Conservation (phyloP, 306 rosid species). For the Rosa multiflora region DNA sequence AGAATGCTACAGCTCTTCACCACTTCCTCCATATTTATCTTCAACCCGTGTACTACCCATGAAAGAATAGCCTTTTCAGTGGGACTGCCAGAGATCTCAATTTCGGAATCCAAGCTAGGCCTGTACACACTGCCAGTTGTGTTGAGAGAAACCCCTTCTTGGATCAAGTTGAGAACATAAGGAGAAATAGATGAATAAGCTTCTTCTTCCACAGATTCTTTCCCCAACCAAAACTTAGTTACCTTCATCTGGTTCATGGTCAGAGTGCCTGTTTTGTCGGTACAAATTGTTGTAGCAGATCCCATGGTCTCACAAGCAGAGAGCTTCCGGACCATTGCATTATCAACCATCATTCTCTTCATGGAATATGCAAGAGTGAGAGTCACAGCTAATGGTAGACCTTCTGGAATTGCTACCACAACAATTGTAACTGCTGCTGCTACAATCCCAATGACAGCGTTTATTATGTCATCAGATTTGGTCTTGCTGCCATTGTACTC, state of each 20-base stretch:
- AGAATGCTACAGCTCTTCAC: slow-evolving; percentile 6
- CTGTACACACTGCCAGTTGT: slow-evolving; percentile 44
- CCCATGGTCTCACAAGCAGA: too few species aligned
- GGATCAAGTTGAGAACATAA: slow-evolving; percentile 1
- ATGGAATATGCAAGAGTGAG: slow-evolving; percentile 1
- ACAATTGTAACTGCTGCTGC: slow-evolving; percentile 47
- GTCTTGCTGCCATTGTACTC: slow-evolving; percentile 36
- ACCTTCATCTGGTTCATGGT: slow-evolving; percentile 48
- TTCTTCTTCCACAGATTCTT: slow-evolving; percentile 15
- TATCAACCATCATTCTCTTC: slow-evolving; percentile 52
- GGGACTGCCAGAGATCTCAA: slow-evolving; percentile 46
- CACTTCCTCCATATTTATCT: slow-evolving; percentile 34
- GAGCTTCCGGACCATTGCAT: background rate
- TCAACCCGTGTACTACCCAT: slow-evolving; percentile 32
- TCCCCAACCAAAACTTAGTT: slow-evolving; percentile 37
- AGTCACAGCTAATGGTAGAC: slow-evolving; percentile 48
- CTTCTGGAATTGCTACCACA: slow-evolving; percentile 52
- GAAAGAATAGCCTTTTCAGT: slow-evolving; percentile 58
- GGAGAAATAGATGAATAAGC: slow-evolving; percentile 21
- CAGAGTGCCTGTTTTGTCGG: slow-evolving; percentile 56
- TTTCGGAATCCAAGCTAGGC: slow-evolving; percentile 15
- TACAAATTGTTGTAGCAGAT: too few species aligned
- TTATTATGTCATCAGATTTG: slow-evolving; percentile 29
- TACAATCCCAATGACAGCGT: slow-evolving; percentile 31
- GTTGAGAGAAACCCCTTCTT: slow-evolving; percentile 42